Base-by-base conservation (phyloP, 1,284 basidiomycete genomes). In the Gymnopus androsaceus region DNA sequence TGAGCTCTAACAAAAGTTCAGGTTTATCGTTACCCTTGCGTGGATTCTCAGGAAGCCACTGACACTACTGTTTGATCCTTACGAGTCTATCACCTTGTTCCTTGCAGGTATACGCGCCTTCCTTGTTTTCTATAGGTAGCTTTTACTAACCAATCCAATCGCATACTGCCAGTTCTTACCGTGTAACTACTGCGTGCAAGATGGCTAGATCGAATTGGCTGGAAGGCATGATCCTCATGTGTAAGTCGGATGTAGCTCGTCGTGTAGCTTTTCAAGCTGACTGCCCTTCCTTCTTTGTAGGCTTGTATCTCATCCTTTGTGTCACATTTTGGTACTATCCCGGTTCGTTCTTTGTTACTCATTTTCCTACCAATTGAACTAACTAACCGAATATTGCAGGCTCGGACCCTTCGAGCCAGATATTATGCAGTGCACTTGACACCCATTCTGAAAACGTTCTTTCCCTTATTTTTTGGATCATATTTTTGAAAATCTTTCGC, bases 11-110 rank as follows among this genome's bases (percentile, higher is more conserved):
- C 17, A 46, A 55, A 40, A 34, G 27, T 44, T 3, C 54, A 84
- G 81, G 19, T 78, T 82, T 55, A 84, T 84, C 66, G 76, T 87
- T 36, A 73, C 79, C 5, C 70, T 87, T 12, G 88, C 78, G 6
- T 92, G 90, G 90, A 77, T 80, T 19, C 71, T 87, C 37, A 76
- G 79, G 41, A 90, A 87, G 63, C 90, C 90, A 0, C 67, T 92
- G 50, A 82, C 84, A 1, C 71, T 92, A 4, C 73, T 92, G 27
- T 92, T 93, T 66, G 91, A 94, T 65, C 88, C 90, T 0, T 91
- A 90, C 64, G 87, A 93, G 70, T 89, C 88, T 7, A 75, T 89
- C 38, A 81, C 82, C 45, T 62, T 75, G 2, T 74, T 85, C 63
- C 72, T 89, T 44, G 75, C 82, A 11, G 72, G 74, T 71, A 17